Evolutionary conservation across 768 basidiomycete genomes (phyloP).

Genomic region (Suillus paluster): DNA sequence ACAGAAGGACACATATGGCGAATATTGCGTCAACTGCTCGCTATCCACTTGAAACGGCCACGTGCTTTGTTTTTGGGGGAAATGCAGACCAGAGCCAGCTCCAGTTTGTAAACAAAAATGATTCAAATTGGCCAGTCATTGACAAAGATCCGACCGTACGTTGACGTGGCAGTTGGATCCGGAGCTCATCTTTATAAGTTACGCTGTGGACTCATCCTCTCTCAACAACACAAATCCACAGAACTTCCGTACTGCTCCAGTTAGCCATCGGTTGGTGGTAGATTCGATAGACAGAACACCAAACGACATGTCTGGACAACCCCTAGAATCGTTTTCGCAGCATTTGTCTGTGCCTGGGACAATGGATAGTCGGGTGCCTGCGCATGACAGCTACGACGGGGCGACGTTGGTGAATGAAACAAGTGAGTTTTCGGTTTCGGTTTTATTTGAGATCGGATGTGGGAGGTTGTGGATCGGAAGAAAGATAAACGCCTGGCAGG

Average conservation of each 20-base stretch:
- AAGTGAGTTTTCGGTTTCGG: slow-evolving; percentile 3
- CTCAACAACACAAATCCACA: neutral
- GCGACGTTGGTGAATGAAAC: slow-evolving; percentile 9
- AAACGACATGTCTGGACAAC: neutral
- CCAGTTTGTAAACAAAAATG: neutral
- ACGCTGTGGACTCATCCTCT: neutral
- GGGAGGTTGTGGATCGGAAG: neutral
- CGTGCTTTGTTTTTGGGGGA: too few relatives aligned
- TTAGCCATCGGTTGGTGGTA: neutral
- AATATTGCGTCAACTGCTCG: too few relatives aligned
- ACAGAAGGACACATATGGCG: too few relatives aligned
- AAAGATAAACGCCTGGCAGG: neutral
- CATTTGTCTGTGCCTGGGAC: neutral
- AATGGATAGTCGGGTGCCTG: slow-evolving; percentile 11
- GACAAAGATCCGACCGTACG: neutral
- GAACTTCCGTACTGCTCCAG: neutral
- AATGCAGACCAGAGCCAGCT: neutral
- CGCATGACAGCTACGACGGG: slow-evolving; percentile 5
- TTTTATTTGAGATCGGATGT: neutral
- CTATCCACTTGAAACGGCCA: too few relatives aligned
- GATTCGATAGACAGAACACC: neutral
- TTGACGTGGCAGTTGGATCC: neutral
- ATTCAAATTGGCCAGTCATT: too few relatives aligned
- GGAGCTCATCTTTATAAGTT: neutral
- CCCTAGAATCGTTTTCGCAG: slow-evolving; percentile 8